These are phyloP conservation scores for Saitozyma podzolica DNA, from an alignment of 768 basidiomycete genomes.

Conservation along the genomic window DNA sequence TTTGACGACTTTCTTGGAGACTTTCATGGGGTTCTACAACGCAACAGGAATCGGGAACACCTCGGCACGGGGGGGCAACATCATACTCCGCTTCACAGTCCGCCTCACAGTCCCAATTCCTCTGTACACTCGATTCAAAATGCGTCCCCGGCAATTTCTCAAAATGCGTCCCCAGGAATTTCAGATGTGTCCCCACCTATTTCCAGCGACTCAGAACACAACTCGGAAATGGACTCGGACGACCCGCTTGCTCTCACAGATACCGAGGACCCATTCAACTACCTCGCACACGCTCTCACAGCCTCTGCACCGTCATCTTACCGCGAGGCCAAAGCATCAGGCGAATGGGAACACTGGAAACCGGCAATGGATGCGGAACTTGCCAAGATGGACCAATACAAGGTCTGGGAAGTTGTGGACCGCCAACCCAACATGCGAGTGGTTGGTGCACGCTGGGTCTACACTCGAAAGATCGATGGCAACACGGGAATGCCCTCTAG, in stretches of 20 bases:
- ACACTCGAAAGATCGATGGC: constrained; percentile 9
- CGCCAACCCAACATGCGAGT: background rate
- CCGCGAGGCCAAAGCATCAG: background rate
- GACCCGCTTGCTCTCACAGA: background rate
- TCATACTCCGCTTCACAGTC: too few relatives aligned
- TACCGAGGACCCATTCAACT: background rate
- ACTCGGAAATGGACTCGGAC: background rate
- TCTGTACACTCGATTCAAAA: too few relatives aligned
- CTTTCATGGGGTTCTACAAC: too few relatives aligned
- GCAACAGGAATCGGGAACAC: too few relatives aligned
- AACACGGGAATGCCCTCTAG: constrained; percentile 2
- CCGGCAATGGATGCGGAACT: constrained; percentile 8
- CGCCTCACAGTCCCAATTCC: too few relatives aligned
- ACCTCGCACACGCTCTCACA: background rate
- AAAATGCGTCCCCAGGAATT: too few relatives aligned
- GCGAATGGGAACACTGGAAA: constrained; percentile 8
- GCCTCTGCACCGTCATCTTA: background rate
- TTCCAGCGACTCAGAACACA: too few relatives aligned
- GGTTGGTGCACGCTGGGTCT: constrained; percentile 6
- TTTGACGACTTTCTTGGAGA: too few relatives aligned
- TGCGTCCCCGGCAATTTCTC: too few relatives aligned
- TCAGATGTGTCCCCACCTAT: too few relatives aligned
- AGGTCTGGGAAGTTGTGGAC: constrained; percentile 6
- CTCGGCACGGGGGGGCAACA: too few relatives aligned
- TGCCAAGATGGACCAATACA: constrained; percentile 8